Base-by-base conservation (phyloP, 2,329 filamentous ascomycete genomes). In the Botrytis tulipae region DNA sequence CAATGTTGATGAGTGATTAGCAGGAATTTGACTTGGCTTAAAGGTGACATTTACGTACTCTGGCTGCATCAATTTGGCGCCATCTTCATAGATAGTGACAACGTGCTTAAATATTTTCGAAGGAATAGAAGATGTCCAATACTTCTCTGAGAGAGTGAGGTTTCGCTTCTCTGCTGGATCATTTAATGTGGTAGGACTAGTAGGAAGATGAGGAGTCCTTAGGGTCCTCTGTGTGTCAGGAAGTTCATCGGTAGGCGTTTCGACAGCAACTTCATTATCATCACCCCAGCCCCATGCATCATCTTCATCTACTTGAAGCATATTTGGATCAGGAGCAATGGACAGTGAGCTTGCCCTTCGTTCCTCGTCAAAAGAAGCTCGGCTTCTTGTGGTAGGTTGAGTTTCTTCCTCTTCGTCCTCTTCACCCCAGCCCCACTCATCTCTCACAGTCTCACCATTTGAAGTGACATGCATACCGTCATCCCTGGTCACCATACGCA, bases 41-140 rank as follows among this genome's bases (percentile, higher is more conserved):
- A 18, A 29, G n/a, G 29, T 18, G 35, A 16, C 60, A 35, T 40
- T 54, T 69, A 81, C 83, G 79, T 83, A 84, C 74, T 83, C 81
- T 76, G 88, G 82, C 59, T 85, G 80, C 37, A 89, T 88, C 65
- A 95, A 83, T 0, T 84, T 85, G 16, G 88, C 87, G 1, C 86
- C 90, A 76, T 92, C 90, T 74, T 91, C 87, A 75, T 88, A 81
- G 42, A 91, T 86, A 20, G 84, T 80, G 35, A 85, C 84, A 70
- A 95, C 89, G 42, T 93, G 86, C 29, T 88, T 86, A 32, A 95
- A 85, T 20, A 98, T 90, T 6, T 91, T 89, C 75, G 94, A 91
- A 0, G 96, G 95, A 81, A 98, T 92, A 3, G 92, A 92, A 0
- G 95, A 98, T 70, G 97, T 92, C 74, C 91, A 93, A 82, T 97